Evolutionary conservation across 1,284 basidiomycete genomes (phyloP), one percentile per base, ranked within the genome.

Genomic region (Tranzscheliella williamsii): DNA sequence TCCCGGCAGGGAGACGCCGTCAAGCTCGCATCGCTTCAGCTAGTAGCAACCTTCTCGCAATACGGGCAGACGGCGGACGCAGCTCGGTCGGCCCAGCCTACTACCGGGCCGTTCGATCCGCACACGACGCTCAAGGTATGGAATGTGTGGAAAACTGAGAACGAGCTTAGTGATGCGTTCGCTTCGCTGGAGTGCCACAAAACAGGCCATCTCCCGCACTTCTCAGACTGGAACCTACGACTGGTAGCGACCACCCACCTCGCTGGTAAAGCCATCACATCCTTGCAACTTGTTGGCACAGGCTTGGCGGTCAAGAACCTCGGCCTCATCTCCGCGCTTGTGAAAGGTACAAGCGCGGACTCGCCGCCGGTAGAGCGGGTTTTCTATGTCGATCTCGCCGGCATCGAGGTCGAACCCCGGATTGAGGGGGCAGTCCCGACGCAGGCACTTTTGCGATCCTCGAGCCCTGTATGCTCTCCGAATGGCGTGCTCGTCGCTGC

Each of bases 101-200:
- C n/a, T n/a, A n/a, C n/a, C n/a, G n/a, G n/a, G n/a, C n/a, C n/a
- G n/a, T n/a, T n/a, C n/a, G n/a, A n/a, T n/a, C n/a, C n/a, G n/a
- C n/a, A n/a, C 46, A 60, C 40, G 38, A 45, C 1, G n/a, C 35
- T 65, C n/a, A 42, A 52, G 9, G 26, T 44, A 7, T 65, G 62
- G 62, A 48, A 65, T 24, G 26, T 60, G 7, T 3, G 13, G 24
- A 51, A 46, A 26, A 39, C 41, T 13, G 51, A 52, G 20, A 43
- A 47, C 34, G 62, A 52, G 38, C 40, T 65, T 12, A 60, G 48
- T 36, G 62, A 65, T 9, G 62, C 62, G 5, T 65, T 65, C 21
- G 34, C 38, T 13, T 47, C 51, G 23, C 51, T 65, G 23, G 62
- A 65, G 41, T 65, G 62, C 38, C 40, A 48, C 22, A 65, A 65